A percentile compares a stretch with the other conserved stretches of the same genome.
These are phyloP conservation scores for Atkinsonella texensis DNA, from an alignment of 2,329 filamentous ascomycete species.

Conservation along the genomic window DNA sequence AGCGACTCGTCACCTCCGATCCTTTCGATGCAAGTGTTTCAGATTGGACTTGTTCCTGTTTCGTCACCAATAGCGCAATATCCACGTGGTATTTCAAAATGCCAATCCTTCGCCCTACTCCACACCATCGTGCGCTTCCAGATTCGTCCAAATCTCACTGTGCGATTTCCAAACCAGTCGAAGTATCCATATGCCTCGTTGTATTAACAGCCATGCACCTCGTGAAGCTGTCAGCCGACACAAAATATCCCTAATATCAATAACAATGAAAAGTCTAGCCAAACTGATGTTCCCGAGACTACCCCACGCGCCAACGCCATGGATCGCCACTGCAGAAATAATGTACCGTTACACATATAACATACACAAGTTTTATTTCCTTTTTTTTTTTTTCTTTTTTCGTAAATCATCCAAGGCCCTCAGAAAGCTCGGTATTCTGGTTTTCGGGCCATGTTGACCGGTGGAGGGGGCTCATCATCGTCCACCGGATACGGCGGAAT, in stretches of 20 bases:
- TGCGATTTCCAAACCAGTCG: too few relatives aligned
- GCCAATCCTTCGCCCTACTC: too few relatives aligned
- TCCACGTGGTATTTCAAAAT: not conserved
- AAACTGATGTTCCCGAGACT: not conserved
- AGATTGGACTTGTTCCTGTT: too few relatives aligned
- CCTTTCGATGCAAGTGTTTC: too few relatives aligned
- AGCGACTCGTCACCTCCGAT: too few relatives aligned
- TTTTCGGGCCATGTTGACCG: conserved; percentile 77
- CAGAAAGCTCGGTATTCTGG: conserved; percentile 49
- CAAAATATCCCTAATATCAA: not conserved
- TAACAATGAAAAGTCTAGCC: not conserved
- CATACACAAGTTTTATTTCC: too few relatives aligned
- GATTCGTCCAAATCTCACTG: too few relatives aligned
- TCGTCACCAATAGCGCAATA: not conserved
- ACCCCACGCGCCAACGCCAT: not conserved
- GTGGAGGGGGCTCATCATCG: conserved; percentile 68
- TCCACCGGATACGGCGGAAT: conserved; percentile 68
- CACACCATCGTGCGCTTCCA: too few relatives aligned
- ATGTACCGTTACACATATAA: not conserved
- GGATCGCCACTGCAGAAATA: not conserved
- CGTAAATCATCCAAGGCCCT: not conserved
- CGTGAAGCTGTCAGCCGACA: too few relatives aligned
- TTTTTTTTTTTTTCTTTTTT: too few relatives aligned
- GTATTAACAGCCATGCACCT: too few relatives aligned
- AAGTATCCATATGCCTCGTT: too few relatives aligned